Conservation (phyloP, 305 asterid species). For the Rubia balearica region DNA sequence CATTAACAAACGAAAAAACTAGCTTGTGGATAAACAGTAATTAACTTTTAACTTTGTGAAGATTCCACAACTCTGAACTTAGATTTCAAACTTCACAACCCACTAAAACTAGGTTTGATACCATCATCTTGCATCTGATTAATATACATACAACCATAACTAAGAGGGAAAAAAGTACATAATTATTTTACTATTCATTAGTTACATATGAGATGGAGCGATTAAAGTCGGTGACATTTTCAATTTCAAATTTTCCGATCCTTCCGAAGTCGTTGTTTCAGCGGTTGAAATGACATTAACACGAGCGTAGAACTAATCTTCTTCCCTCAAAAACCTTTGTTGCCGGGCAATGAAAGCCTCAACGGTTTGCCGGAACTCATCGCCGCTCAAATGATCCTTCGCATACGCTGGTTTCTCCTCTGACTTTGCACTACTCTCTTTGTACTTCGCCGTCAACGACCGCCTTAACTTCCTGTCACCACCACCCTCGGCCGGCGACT, state of each 20-base stretch:
- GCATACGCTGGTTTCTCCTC: conserved; percentile 11
- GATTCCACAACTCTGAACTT: not conserved
- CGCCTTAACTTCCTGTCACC: conserved; percentile 34
- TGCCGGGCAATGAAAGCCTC: conserved; percentile 87
- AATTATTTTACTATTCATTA: conserved; percentile 6
- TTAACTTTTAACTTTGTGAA: not conserved
- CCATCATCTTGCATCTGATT: not conserved
- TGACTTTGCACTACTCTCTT: conserved; percentile 25
- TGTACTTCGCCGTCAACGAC: conserved; percentile 40
- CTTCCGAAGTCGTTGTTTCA: too few relatives aligned
- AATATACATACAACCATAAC: not conserved
- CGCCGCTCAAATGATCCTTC: conserved; percentile 60
- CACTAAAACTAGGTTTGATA: too few relatives aligned
- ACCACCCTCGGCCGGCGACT: conserved; percentile 8
- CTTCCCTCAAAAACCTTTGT: conserved; percentile 71
- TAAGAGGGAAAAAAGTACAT: not conserved
- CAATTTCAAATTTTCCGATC: too few relatives aligned
- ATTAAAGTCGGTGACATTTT: too few relatives aligned
- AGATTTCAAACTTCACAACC: not conserved
- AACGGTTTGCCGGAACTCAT: conserved; percentile 64
- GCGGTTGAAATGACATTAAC: too few relatives aligned
- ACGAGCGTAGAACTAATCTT: conserved; percentile 18
- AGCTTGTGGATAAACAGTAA: not conserved
- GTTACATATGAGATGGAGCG: too few relatives aligned
- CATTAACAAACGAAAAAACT: not conserved